A percentile compares a stretch with the other conserved stretches of the same genome.
phyloP scores from a whole-genome alignment of 768 basidiomycete genomes.

The Rhizopogon rudus region DNA sequence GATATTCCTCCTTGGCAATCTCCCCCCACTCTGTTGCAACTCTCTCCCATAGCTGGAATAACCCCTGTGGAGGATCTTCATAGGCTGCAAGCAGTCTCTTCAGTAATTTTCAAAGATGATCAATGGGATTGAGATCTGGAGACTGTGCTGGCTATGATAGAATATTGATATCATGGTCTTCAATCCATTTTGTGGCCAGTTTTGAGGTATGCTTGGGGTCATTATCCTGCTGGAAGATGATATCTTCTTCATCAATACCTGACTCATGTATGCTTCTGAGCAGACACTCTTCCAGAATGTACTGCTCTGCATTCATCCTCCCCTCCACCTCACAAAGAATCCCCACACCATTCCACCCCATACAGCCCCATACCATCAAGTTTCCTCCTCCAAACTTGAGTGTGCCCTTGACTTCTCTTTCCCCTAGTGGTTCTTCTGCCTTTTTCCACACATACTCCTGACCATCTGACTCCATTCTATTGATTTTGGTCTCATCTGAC shows the following conservation, averaged over 20 bases:
- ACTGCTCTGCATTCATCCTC: constrained; percentile 13
- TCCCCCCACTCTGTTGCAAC: constrained; percentile 8
- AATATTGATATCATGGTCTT: constrained; percentile 6
- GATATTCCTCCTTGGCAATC: constrained; percentile 6
- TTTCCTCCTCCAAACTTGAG: constrained; percentile 9
- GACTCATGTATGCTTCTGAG: constrained; percentile 8
- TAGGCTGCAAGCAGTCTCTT: constrained; percentile 6
- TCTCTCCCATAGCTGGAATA: constrained; percentile 7
- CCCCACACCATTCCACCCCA: constrained; percentile 16
- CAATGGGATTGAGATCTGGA: constrained; percentile 14
- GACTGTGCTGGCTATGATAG: constrained; percentile 12
- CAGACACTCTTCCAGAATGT: constrained; percentile 7
- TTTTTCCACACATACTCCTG: constrained; percentile 10
- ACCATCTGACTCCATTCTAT: constrained; percentile 15
- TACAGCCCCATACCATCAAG: constrained; percentile 16
- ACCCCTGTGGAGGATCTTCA: constrained; percentile 2
- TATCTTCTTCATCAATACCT: constrained; percentile 1
- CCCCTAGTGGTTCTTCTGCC: constrained; percentile 1
- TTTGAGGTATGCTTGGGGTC: constrained; percentile 32
- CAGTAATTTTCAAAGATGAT: constrained; percentile 8
- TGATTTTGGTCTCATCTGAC: constrained; percentile 12
- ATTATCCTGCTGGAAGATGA: constrained; percentile 32
- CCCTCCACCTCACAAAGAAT: constrained; percentile 6
- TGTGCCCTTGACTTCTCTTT: constrained; percentile 3
- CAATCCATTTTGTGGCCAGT: constrained; percentile 11